Evolutionary conservation across 1,139 yeast species (phyloP).

Genomic region (Geotrichum fermentans): DNA sequence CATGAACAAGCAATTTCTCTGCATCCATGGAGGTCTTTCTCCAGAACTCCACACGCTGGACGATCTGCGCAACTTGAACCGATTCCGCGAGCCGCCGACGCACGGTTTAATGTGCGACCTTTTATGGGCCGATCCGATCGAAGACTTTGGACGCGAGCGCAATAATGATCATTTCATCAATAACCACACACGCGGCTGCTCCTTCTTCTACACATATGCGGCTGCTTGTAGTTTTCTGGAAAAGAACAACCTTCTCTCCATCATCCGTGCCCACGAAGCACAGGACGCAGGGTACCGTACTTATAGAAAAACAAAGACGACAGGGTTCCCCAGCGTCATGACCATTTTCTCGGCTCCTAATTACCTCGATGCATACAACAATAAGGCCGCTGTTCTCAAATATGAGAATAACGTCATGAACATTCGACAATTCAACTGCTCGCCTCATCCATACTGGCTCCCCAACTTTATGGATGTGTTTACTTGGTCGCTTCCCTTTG

Average conservation of each 20-base stretch:
- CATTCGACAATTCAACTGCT: slow-evolving; percentile 85
- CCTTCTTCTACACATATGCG: slow-evolving; percentile 79
- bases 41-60: slow-evolving; percentile 72
- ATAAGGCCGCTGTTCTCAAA: slow-evolving; percentile 89
- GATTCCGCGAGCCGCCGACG: slow-evolving; percentile 92
- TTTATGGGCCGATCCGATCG: slow-evolving; percentile 94
- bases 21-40: slow-evolving; percentile 98
- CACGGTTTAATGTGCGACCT: slow-evolving; percentile 92
- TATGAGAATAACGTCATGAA: slow-evolving; percentile 92
- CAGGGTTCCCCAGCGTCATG: slow-evolving; percentile 89
- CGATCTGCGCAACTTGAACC: slow-evolving; percentile 63
- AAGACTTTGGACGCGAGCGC: slow-evolving; percentile 73
- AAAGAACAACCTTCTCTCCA: slow-evolving; percentile 69
- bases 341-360: slow-evolving; percentile 96
- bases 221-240: slow-evolving; percentile 82
- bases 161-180: slow-evolving; percentile 53
- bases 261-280: slow-evolving; percentile 95
- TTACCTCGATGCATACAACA: slow-evolving; percentile 86
- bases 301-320: slow-evolving; percentile 78
- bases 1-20: slow-evolving; percentile 90
- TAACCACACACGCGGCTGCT: slow-evolving; percentile 86
- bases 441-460: slow-evolving; percentile 95
- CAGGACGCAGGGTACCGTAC: slow-evolving; percentile 98
- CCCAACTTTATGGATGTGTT: slow-evolving; percentile 97
- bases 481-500: slow-evolving; percentile 96